Percentiles rank a stretch among this genome's conserved stretches.
phyloP scores from a whole-genome alignment of 2,329 filamentous ascomycete genomes.

The Madurella mycetomatis region DNA sequence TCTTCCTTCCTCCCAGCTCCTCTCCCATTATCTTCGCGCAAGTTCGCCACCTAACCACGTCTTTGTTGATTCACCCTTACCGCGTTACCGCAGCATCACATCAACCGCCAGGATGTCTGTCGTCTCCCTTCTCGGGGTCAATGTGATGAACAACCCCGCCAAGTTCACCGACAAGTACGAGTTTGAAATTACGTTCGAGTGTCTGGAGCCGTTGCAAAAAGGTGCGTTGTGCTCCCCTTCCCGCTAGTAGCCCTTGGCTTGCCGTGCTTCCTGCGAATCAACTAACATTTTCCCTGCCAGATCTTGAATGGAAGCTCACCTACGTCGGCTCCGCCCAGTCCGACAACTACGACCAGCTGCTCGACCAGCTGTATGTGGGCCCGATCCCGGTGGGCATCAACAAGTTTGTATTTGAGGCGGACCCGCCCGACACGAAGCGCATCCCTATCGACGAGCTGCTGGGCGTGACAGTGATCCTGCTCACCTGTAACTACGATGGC shows the following conservation, averaged over 20 bases:
- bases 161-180: slow-evolving; percentile 89
- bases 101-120: slow-evolving; percentile 69
- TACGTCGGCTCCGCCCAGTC: slow-evolving; percentile 98
- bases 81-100: neutral
- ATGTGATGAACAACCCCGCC: slow-evolving; percentile 95
- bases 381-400: slow-evolving; percentile 97
- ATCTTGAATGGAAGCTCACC: slow-evolving; percentile 98
- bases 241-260: neutral
- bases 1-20: neutral
- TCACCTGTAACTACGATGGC: slow-evolving; percentile 94
- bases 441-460: slow-evolving; percentile 95
- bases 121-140: slow-evolving; percentile 90
- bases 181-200: slow-evolving; percentile 99
- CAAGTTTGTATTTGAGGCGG: slow-evolving; percentile 97
- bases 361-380: slow-evolving; percentile 92
- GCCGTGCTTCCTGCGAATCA: neutral
- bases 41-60: neutral
- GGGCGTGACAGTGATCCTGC: slow-evolving; percentile 92
- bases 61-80: too few relatives aligned
- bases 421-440: slow-evolving; percentile 80
- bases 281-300: slow-evolving; percentile 42
- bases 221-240: slow-evolving; percentile 46
- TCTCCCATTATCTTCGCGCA: neutral
- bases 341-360: slow-evolving; percentile 97
- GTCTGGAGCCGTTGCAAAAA: slow-evolving; percentile 89